phyloP scores from a whole-genome alignment of 768 basidiomycete species.

The Phaeotremella skinneri region DNA sequence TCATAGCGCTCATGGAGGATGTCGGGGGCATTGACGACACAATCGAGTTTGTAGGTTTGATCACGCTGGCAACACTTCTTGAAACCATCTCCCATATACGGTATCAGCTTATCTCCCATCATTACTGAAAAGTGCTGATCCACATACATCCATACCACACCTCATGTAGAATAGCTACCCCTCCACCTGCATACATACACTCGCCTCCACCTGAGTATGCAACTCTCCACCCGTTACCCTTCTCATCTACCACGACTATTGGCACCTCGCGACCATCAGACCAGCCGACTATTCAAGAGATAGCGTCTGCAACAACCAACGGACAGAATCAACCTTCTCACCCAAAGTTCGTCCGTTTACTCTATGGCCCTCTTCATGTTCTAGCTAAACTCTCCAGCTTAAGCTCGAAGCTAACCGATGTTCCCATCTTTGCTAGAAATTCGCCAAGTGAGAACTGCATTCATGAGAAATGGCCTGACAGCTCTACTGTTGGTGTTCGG shows the following conservation, averaged over 20 bases:
- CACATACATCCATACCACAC: no score
- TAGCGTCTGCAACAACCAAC: not conserved
- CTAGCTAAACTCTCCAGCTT: not conserved
- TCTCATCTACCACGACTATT: not conserved
- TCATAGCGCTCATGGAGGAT: no score
- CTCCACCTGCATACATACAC: slow-evolving; percentile 6
- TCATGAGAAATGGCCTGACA: slow-evolving; percentile 36
- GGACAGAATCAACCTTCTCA: not conserved
- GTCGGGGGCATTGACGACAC: no score
- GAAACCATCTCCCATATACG: no score
- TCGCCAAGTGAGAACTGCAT: slow-evolving; percentile 1
- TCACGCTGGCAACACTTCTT: no score
- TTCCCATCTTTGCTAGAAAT: not conserved
- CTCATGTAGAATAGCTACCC: not conserved
- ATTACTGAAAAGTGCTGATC: no score
- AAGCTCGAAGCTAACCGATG: not conserved
- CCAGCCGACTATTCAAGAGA: not conserved
- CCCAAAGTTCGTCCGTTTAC: not conserved
- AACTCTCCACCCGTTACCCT: not conserved
- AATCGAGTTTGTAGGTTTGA: no score
- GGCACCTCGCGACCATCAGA: not conserved
- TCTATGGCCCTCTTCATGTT: not conserved
- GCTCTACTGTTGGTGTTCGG: slow-evolving; percentile 43
- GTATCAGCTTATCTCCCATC: no score
- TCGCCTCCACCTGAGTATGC: not conserved